Conservation (phyloP, 768 basidiomycete genomes). For the Psilocybe sp. region DNA sequence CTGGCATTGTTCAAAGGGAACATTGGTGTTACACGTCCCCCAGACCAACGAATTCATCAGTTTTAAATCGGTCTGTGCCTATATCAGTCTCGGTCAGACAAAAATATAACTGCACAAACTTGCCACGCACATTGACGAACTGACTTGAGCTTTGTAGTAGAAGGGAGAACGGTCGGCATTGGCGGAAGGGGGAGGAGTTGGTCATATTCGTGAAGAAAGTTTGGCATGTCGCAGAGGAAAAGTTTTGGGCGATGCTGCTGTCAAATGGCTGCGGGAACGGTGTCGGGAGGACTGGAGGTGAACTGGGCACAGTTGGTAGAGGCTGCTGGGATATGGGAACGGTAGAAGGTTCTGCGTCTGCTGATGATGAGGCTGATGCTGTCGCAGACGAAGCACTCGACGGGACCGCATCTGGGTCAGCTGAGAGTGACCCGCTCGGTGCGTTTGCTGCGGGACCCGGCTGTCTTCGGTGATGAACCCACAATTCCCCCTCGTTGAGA, state of each 20-base stretch:
- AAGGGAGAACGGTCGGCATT: slow-evolving; percentile 76
- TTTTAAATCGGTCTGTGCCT: slow-evolving; percentile 66
- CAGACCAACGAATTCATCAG: slow-evolving; percentile 67
- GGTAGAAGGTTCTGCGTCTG: neutral
- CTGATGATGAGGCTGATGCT: slow-evolving; percentile 7
- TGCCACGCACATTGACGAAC: slow-evolving; percentile 51
- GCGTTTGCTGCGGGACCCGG: slow-evolving; percentile 14
- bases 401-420: slow-evolving; percentile 8
- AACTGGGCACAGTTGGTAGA: slow-evolving; percentile 48
- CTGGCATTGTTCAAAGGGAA: slow-evolving; percentile 48
- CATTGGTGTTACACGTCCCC: slow-evolving; percentile 75
- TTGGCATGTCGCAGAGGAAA: slow-evolving; percentile 61
- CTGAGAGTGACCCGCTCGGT: neutral
- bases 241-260: slow-evolving; percentile 58
- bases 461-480: slow-evolving; percentile 42
- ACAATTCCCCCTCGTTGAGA: slow-evolving; percentile 26
- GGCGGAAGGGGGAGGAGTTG: slow-evolving; percentile 50
- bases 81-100: slow-evolving; percentile 17
- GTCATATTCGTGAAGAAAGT: slow-evolving; percentile 81
- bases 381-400: slow-evolving; percentile 17
- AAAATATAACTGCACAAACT: slow-evolving; percentile 1
- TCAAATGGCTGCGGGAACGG: slow-evolving; percentile 82
- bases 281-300: slow-evolving; percentile 55
- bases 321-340: slow-evolving; percentile 21
- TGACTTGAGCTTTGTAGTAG: slow-evolving; percentile 51